Percentiles rank a stretch among this genome's conserved stretches.
phyloP scores from a whole-genome alignment of 208 protist species.

The Acanthamoeba lugdunensis region DNA sequence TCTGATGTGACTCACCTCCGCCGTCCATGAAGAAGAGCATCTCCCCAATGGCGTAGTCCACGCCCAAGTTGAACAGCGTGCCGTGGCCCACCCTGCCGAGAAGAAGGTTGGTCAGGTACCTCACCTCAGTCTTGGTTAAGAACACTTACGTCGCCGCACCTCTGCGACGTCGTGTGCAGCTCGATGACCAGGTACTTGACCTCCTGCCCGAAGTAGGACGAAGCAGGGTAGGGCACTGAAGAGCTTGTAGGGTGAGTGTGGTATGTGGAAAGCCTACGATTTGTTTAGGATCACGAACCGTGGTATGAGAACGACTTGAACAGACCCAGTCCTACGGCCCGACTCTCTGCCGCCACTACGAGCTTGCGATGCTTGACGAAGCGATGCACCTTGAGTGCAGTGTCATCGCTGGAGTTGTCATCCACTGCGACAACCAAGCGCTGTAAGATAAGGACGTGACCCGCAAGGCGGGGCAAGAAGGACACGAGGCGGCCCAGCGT shows the following conservation, averaged over 20 bases:
- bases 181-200: background rate
- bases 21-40: background rate
- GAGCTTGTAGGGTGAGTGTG: background rate
- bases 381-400: background rate
- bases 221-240: background rate
- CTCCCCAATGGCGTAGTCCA: background rate
- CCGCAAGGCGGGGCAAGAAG: background rate
- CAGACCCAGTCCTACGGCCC: background rate
- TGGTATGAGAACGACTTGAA: background rate
- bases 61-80: background rate
- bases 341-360: background rate
- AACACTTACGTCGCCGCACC: background rate
- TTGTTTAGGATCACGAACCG: background rate
- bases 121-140: background rate
- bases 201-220: background rate
- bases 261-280: too few species aligned
- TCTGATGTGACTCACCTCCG: background rate
- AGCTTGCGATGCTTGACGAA: background rate
- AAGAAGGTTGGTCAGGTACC: background rate
- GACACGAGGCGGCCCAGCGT: background rate
- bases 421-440: background rate
- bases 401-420: background rate
- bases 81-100: background rate
- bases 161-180: background rate
- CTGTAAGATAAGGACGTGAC: too few species aligned